Base-by-base conservation (phyloP, 2,329 filamentous ascomycete genomes). In the Aspergillus brasiliensis region DNA sequence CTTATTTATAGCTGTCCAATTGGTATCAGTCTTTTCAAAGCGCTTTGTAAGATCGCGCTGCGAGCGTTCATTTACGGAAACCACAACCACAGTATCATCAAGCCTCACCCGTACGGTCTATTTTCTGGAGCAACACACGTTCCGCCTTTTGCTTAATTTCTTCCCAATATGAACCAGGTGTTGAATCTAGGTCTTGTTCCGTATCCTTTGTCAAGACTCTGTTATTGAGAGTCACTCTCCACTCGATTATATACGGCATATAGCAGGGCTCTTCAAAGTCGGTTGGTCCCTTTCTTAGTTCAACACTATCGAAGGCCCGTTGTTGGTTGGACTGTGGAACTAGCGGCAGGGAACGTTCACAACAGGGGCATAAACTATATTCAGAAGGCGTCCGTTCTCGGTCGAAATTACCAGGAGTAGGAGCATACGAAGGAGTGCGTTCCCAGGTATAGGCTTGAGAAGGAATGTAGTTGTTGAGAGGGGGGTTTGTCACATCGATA, bases 1-100 rank as follows among this genome's bases (percentile, higher is more conserved):
- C 25, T 60, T 66, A 46, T 72, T 60, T 15, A 70, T 65, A 52
- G 49, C 46, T 38, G 54, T 65, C 66, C 58, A 70, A 61, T 68
- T 57, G 62, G 69, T 34, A 56, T 62, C 61, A 60, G 25, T 64
- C 8, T 52, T 55, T 27, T 72, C 57, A 60, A 69, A 71, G 17
- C 38, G 56, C 25, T 70, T 70, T n/a, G 31, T 60, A 59, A 69
- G 58, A 54, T 67, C 49, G 11, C 57, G 46, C 54, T 70, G 55
- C 34, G 63, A 65, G 47, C 51, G 60, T 37, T 67, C 47, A 48
- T 70, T 68, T 56, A 70, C 58, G 51, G 57, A 66, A 38, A 67
- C 57, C 21, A 67, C 61, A 27, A 68, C 31, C 1, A 51, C 40
- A 38, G 65, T 72, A 57, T 72, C 59, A 63, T 71, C 65, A 23